Conservation (phyloP, 1,284 basidiomycete genomes). For the Ustilago trichophora region DNA sequence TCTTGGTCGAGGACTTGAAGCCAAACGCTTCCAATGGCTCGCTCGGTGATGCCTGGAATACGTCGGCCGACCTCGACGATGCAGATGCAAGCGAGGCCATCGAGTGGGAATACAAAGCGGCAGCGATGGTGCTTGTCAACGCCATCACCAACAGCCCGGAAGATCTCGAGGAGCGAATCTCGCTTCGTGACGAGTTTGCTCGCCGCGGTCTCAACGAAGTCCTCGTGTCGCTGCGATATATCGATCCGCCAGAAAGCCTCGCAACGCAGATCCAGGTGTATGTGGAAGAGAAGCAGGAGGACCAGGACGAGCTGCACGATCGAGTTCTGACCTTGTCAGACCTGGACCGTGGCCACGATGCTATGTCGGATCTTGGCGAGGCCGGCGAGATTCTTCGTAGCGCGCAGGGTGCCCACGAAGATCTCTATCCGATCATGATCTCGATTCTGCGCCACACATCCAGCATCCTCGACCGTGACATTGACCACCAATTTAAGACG, state of each 20-base stretch:
- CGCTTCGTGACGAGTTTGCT: constrained; percentile 81
- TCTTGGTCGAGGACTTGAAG: constrained; percentile 75
- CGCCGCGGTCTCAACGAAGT: constrained; percentile 82
- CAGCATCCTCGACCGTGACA: constrained; percentile 73
- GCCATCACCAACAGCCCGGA: constrained; percentile 81
- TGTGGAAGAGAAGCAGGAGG: constrained; percentile 85
- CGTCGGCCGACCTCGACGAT: constrained; percentile 24
- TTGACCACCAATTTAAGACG: constrained; percentile 73
- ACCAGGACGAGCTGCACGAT: constrained; percentile 77
- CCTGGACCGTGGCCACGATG: constrained; percentile 17
- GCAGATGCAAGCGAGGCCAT: constrained; percentile 36
- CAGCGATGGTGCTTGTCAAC: constrained; percentile 79
- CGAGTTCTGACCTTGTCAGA: constrained; percentile 29
- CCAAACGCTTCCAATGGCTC: constrained; percentile 68
- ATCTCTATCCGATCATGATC: constrained; percentile 61
- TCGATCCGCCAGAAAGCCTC: constrained; percentile 78
- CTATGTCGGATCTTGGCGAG: constrained; percentile 37
- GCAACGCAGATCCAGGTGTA: constrained; percentile 81
- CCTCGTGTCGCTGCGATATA: constrained; percentile 79
- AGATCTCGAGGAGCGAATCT: constrained; percentile 78
- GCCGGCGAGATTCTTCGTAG: constrained; percentile 37
- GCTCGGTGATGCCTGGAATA: constrained; percentile 67
- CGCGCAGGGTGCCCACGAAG: constrained; percentile 53
- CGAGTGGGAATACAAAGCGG: constrained; percentile 82
- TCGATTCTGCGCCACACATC: constrained; percentile 71